phyloP scores from a whole-genome alignment of 2,329 filamentous ascomycete species.

The Ophiostoma montium region DNA sequence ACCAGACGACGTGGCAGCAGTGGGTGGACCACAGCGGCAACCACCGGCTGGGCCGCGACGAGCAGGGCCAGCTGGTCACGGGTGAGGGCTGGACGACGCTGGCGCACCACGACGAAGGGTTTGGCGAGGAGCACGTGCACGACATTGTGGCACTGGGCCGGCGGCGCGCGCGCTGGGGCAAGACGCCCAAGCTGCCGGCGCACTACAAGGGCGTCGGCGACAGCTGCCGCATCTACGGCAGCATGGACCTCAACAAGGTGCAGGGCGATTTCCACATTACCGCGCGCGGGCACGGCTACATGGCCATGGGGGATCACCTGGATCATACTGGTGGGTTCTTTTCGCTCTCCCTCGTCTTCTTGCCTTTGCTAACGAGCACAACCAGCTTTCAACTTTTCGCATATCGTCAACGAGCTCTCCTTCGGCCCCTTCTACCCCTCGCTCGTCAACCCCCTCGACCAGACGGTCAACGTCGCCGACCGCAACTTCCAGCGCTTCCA shows the following conservation, averaged over 20 bases:
- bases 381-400: constrained; percentile 85
- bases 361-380: background rate
- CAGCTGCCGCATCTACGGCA: constrained; percentile 81
- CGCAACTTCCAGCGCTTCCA: constrained; percentile 89
- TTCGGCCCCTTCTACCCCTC: constrained; percentile 96
- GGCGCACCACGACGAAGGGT: constrained; percentile 47
- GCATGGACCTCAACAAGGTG: constrained; percentile 85
- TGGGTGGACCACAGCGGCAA: constrained; percentile 63
- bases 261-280: constrained; percentile 98
- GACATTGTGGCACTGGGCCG: constrained; percentile 67
- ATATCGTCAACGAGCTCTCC: constrained; percentile 89
- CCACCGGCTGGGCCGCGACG: constrained; percentile 44
- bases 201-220: constrained; percentile 41
- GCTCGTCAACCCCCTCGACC: constrained; percentile 85
- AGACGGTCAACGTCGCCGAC: constrained; percentile 64
- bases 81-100: constrained; percentile 42
- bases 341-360: background rate
- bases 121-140: constrained; percentile 71
- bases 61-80: constrained; percentile 38
- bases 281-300: constrained; percentile 87
- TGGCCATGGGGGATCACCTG: constrained; percentile 63
- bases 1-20: constrained; percentile 66
- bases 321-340: constrained; percentile 40
- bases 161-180: constrained; percentile 52
- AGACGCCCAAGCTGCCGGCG: constrained; percentile 55